phyloP scores from a whole-genome alignment of 176 grass and related monocot species.

The Triticum urartu region DNA sequence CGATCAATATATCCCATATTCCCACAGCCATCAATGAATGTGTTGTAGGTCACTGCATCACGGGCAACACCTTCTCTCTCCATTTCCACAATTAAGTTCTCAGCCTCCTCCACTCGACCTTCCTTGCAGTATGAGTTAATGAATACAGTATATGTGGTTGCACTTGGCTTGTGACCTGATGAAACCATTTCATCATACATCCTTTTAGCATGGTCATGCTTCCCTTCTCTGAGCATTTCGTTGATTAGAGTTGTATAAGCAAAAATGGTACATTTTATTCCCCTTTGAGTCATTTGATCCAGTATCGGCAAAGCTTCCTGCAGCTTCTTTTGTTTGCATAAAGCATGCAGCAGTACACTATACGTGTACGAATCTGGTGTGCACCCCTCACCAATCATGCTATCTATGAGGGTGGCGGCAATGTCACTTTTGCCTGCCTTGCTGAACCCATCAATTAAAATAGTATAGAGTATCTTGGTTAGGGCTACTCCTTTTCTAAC shows the following conservation, averaged over 20 bases:
- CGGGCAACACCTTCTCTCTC: conserved; percentile 58
- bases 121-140: conserved; percentile 65
- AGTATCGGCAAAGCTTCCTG: conserved; percentile 57
- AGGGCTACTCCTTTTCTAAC: conserved; percentile 44
- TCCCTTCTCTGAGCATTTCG: conserved; percentile 72
- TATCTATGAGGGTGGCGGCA: conserved; percentile 54
- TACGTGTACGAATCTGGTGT: conserved; percentile 76
- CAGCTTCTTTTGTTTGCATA: conserved; percentile 75
- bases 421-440: conserved; percentile 54
- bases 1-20: conserved; percentile 60
- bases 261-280: conserved; percentile 56
- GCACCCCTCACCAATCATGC: conserved; percentile 46
- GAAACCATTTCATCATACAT: conserved; percentile 65
- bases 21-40: conserved; percentile 70
- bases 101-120: conserved; percentile 61
- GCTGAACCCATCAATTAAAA: conserved; percentile 77
- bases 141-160: conserved; percentile 71
- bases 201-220: conserved; percentile 61
- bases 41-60: conserved; percentile 64
- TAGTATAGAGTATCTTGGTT: conserved; percentile 61
- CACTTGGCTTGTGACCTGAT: conserved; percentile 59
- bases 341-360: conserved; percentile 68
- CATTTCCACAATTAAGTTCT: conserved; percentile 66
- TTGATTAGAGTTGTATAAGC: conserved; percentile 81
- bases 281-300: conserved; percentile 66